Evolutionary conservation across 352 stramenopile genomes (phyloP), one percentile per base, ranked within the genome.

Genomic region (Globisporangium paddicum): DNA sequence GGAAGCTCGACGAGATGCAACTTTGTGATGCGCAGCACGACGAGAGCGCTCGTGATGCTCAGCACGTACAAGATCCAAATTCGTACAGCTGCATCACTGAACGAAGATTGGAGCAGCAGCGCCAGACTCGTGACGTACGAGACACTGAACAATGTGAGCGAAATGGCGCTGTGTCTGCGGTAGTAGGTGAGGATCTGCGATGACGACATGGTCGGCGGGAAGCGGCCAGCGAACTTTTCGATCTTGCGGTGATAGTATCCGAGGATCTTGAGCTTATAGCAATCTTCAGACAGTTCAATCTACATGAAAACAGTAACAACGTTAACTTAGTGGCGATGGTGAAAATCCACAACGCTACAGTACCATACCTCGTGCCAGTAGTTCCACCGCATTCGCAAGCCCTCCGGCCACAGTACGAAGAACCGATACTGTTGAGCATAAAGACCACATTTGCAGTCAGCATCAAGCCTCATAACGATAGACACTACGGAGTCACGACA

Each of bases 221-320:
- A 93, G 3, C 64, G 67, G 7, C 75, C 80, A 6, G 80, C 63
- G 23, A 89, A 89, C 59, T 89, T 84, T 13, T 75, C 71, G 63
- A 93, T 93, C 69, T 89, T 90, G 70, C 80, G 77, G 51, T 90
- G 79, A 62, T 93, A 93, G 58, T 87, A 89, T n/a, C 82, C 82
- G 57, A 90, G 63, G 42, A 93, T 89, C 64, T 88, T 93, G 62
- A 93, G 77, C 49, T 77, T 77, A 69, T 90, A 87, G 45, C 68
- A 71, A 30, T 86, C 78, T 58, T 83, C 78, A 3, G 79, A 77
- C 47, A 75, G 62, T 51, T 88, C 82, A 45, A 92, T 92, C 82
- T 92, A 60, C 35, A n/a, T n/a, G n/a, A n/a, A n/a, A n/a, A n/a
- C n/a, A n/a, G n/a, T n/a, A n/a, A n/a, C n/a, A n/a, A n/a, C n/a